Evolutionary conservation across 495 filamentous ascomycete species (phyloP).

Genomic region (Sabuloglossum arenarium): DNA sequence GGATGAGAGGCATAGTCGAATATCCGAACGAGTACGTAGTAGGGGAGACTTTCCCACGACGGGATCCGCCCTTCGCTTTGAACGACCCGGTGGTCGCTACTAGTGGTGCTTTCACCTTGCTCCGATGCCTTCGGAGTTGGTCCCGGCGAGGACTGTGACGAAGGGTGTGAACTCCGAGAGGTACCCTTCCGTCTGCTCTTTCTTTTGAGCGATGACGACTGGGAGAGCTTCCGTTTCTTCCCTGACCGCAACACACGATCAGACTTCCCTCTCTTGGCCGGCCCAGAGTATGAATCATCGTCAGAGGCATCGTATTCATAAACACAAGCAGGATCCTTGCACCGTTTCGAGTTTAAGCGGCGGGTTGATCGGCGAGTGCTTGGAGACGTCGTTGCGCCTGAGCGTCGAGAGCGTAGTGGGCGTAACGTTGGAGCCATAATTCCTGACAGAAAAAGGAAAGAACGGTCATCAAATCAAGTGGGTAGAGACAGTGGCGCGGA

Average conservation of each 20-base stretch:
- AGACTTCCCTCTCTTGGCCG: neutral
- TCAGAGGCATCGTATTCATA: neutral
- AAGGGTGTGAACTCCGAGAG: neutral
- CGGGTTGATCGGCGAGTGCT: neutral
- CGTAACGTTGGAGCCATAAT: neutral
- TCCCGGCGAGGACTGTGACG: neutral
- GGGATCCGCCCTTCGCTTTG: neutral
- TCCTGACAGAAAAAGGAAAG: neutral
- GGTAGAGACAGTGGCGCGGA: neutral
- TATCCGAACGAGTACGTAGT: slow-evolving; percentile 46
- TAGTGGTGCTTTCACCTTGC: neutral
- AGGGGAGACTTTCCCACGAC: slow-evolving; percentile 49
- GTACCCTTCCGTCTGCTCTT: neutral
- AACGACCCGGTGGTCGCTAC: neutral
- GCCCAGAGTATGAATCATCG: neutral
- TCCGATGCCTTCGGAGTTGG: neutral
- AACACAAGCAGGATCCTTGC: neutral
- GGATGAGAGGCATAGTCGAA: slow-evolving; percentile 45
- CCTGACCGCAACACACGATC: neutral
- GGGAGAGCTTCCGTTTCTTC: neutral
- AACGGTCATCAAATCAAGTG: neutral
- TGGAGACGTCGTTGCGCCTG: neutral
- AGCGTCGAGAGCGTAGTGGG: neutral
- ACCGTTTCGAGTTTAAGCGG: neutral
- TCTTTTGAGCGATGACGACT: neutral